phyloP scores from a whole-genome alignment of 1,139 yeast genomes.

The Candida freyschussii region DNA sequence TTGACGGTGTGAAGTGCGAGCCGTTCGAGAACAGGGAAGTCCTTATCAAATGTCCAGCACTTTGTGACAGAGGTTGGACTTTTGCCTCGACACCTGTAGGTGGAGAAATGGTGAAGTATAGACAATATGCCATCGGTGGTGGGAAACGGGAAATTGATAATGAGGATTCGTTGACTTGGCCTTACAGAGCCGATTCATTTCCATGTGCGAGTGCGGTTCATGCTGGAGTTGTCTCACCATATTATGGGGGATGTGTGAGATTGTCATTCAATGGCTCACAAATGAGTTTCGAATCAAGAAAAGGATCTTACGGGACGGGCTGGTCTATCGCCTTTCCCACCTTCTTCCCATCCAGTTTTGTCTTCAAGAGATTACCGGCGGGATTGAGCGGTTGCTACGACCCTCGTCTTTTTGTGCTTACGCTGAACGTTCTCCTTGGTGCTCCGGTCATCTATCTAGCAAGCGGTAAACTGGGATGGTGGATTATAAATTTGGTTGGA shows the following conservation, averaged over 20 bases:
- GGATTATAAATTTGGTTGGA: conserved; percentile 63
- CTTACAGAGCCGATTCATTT: conserved; percentile 84
- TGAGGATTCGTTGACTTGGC: conserved; percentile 36
- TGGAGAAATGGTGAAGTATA: conserved; percentile 56
- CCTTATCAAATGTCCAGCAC: conserved; percentile 77
- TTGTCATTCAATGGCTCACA: conserved; percentile 56
- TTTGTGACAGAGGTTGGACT: conserved; percentile 77
- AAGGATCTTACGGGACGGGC: conserved; percentile 44
- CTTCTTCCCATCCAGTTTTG: conserved; percentile 70
- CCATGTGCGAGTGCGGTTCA: conserved; percentile 91
- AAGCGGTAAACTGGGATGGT: conserved; percentile 52
- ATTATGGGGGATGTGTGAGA: conserved; percentile 77
- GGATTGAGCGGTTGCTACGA: conserved; percentile 54
- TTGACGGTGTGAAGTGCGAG: conserved; percentile 56
- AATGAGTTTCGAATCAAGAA: conserved; percentile 39
- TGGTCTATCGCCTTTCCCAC: conserved; percentile 61
- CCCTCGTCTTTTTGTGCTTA: conserved; percentile 54
- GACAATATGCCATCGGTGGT: conserved; percentile 76
- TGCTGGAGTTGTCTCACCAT: conserved; percentile 71
- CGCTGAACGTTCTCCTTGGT: conserved; percentile 55
- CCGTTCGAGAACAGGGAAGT: conserved; percentile 48
- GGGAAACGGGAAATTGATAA: conserved; percentile 34
- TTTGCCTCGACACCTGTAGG: conserved; percentile 80
- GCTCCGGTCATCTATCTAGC: conserved; percentile 54
- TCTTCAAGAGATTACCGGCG: conserved; percentile 39